Evolutionary conservation across 106 monocot genomes (phyloP), one percentile per base, ranked within the genome.

Genomic region (Acanthochlamys bracteata): DNA sequence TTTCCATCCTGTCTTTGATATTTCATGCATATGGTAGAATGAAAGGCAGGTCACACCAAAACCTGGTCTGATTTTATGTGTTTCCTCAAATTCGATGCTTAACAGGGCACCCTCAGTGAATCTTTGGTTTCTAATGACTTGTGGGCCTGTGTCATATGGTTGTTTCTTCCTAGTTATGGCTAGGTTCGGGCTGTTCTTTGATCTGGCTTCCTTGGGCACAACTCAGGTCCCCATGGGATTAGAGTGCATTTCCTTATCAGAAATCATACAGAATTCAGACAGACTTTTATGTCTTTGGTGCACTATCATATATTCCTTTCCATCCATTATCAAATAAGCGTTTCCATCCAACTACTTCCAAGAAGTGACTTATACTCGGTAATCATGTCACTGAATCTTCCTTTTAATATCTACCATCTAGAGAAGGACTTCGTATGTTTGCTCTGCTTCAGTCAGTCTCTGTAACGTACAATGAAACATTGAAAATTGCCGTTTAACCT

Each of bases 141-240:
- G 69, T 41, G 42, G 41, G 69, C 57, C 69, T 43, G 9, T 59
- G 25, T 10, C 69, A 69, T 69, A 43, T 69, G 59, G 45, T 20
- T 47, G 17, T n/a, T 7, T 49, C 17, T 70, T 70, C 51, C 51
- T 52, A 51, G 70, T 33, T 52, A 16, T 62, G 27, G 39, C 16
- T 61, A 0, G 13, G 59, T 10, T 27, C 20, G 2, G n/a, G 33
- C 33, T 33, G 33, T 6, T 41, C 61, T 61, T 15, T 39, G 19
- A 23, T 59, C 40, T 61, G 10, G 56, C 56, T 10, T 21, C 56
- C 6, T 56, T 2, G 4, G 56, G 22, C 22, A 56, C 56, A 9
- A 56, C 56, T 56, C 56, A 9, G 3, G 8, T 20, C 56, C 56
- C 56, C 21, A n/a, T 20, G 56, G 12, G 20, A 56, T 19, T 56